Conservation (phyloP, 495 filamentous ascomycete genomes). For the Podospora pseudocomata region DNA sequence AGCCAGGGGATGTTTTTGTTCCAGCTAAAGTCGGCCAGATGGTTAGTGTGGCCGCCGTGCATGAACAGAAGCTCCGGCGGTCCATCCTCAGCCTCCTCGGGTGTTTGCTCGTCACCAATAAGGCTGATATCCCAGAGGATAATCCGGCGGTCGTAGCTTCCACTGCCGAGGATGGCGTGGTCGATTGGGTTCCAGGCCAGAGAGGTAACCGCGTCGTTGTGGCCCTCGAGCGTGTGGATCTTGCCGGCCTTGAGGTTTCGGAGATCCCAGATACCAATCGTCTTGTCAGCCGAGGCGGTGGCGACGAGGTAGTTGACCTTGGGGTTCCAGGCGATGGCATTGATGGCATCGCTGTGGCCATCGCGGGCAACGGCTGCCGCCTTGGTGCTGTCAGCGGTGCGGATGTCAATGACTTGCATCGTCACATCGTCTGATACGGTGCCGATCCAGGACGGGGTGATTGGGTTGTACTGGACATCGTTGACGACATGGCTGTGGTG, state of each 20-base stretch:
- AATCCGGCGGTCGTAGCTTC: slow-evolving; percentile 86
- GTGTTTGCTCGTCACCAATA: slow-evolving; percentile 88
- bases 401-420: slow-evolving; percentile 84
- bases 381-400: slow-evolving; percentile 57
- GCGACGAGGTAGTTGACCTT: slow-evolving; percentile 80
- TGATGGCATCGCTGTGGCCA: slow-evolving; percentile 86
- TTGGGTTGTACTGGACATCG: slow-evolving; percentile 90
- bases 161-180: slow-evolving; percentile 79
- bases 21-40: slow-evolving; percentile 95
- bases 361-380: slow-evolving; percentile 62
- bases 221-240: slow-evolving; percentile 79
- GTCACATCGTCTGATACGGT: slow-evolving; percentile 94
- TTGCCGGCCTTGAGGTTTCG: slow-evolving; percentile 74
- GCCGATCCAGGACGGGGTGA: slow-evolving; percentile 76
- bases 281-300: slow-evolving; percentile 91
- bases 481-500: slow-evolving; percentile 91
- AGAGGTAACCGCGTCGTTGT: slow-evolving; percentile 83
- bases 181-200: slow-evolving; percentile 92
- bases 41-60: slow-evolving; percentile 97
- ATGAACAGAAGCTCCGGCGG: slow-evolving; percentile 97
- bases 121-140: slow-evolving; percentile 94
- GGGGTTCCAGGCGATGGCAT: slow-evolving; percentile 90
- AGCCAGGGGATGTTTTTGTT: slow-evolving; percentile 95
- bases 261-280: slow-evolving; percentile 92
- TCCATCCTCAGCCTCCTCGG: slow-evolving; percentile 94